A percentile compares a stretch with the other conserved stretches of the same genome.
These are phyloP conservation scores for Hypoxylon subgilvum DNA, from an alignment of 495 filamentous ascomycete species.

Conservation along the genomic window DNA sequence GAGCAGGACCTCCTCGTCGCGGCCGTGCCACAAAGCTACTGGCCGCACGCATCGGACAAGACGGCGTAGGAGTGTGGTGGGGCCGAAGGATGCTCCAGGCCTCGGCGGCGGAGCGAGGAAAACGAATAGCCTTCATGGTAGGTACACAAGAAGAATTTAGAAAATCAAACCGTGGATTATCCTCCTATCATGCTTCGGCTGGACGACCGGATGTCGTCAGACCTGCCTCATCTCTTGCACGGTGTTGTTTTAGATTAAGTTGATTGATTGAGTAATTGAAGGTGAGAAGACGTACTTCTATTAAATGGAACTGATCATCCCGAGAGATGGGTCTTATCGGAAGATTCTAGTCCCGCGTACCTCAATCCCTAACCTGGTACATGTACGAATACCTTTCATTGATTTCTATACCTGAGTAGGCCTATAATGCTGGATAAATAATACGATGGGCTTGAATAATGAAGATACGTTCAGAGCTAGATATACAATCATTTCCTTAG, in stretches of 20 bases:
- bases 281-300: no score
- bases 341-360: slow-evolving; percentile 7
- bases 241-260: slow-evolving; percentile 7
- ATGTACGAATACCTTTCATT: slow-evolving; percentile 17
- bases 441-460: no score
- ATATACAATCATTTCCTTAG: no score
- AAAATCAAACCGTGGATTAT: neutral
- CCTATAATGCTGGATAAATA: no score
- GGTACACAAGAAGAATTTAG: slow-evolving; percentile 4
- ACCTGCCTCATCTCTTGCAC: slow-evolving; percentile 7
- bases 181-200: slow-evolving; percentile 24
- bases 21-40: neutral
- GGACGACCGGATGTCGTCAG: slow-evolving; percentile 7
- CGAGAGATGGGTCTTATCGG: slow-evolving; percentile 36
- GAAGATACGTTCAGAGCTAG: no score
- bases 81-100: slow-evolving; percentile 12
- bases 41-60: slow-evolving; percentile 5
- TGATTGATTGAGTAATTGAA: slow-evolving; percentile 1
- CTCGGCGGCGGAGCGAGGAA: slow-evolving; percentile 11
- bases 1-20: neutral
- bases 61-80: slow-evolving; percentile 19
- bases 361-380: no score
- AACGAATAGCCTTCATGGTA: slow-evolving; percentile 32
- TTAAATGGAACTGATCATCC: neutral
- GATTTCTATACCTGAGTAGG: neutral